Evolutionary conservation across 176 grass and related monocot species (phyloP).

Genomic region (Musa itinerans): DNA sequence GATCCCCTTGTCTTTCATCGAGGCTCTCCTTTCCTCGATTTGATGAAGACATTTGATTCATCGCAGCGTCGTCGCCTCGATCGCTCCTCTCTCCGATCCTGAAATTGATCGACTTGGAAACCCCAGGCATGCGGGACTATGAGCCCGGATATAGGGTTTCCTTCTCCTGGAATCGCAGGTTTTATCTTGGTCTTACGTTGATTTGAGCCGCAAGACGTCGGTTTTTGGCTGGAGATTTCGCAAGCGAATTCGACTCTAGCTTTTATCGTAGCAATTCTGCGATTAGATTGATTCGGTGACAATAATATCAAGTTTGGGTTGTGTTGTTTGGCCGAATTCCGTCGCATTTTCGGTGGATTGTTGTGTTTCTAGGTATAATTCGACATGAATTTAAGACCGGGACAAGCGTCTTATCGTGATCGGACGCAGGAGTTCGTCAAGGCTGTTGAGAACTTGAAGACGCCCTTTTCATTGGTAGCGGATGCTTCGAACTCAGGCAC

Average conservation of each 20-base stretch:
- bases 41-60: neutral
- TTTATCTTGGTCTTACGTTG: neutral
- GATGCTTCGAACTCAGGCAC: conserved; percentile 17
- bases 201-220: neutral
- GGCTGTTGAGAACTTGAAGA: conserved; percentile 61
- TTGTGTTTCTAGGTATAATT: too few species aligned
- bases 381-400: conserved; percentile 46
- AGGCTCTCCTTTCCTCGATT: too few species aligned
- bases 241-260: neutral
- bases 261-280: neutral
- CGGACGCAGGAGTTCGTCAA: conserved; percentile 77
- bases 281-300: neutral
- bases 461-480: conserved; percentile 25
- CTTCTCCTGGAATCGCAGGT: neutral
- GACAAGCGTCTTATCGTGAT: conserved; percentile 77
- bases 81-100: neutral
- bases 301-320: neutral
- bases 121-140: neutral
- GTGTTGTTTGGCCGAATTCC: neutral
- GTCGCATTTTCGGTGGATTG: too few species aligned
- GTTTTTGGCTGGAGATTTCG: neutral
- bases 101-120: neutral
- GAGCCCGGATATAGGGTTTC: neutral
- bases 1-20: too few species aligned
- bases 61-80: neutral